Percentiles rank a stretch among this genome's conserved stretches.
These are phyloP conservation scores for Paracoccidioides lutzii DNA, from an alignment of 2,329 filamentous ascomycete genomes.

Conservation along the genomic window DNA sequence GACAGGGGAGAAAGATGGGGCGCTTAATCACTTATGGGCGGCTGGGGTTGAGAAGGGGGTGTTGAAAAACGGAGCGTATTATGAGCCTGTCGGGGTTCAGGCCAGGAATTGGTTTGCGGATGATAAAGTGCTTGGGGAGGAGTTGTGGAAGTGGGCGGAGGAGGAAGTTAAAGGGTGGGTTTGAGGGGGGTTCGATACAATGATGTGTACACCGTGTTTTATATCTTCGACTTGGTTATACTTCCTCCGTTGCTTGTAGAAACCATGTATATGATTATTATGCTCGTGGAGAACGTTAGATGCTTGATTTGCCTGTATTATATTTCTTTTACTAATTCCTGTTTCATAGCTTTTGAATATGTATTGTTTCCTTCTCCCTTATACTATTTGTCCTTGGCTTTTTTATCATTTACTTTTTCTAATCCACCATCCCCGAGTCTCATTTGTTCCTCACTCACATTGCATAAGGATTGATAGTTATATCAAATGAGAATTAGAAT, in stretches of 20 bases:
- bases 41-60: constrained; percentile 22
- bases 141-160: constrained; percentile 36
- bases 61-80: constrained; percentile 29
- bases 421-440: no score
- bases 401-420: no score
- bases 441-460: no score
- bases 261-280: neutral
- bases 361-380: no score
- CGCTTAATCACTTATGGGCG: constrained; percentile 32
- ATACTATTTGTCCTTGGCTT: no score
- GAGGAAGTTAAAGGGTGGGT: constrained; percentile 15
- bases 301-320: neutral
- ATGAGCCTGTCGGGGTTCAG: constrained; percentile 27
- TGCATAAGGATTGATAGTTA: no score
- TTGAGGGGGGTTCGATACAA: neutral
- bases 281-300: neutral
- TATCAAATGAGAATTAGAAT: no score
- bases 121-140: constrained; percentile 21
- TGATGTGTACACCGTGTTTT: neutral
- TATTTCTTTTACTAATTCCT: neutral
- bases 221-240: no score
- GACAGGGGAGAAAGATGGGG: constrained; percentile 22
- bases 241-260: no score
- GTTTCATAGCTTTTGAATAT: neutral
- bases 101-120: constrained; percentile 20